phyloP scores from a whole-genome alignment of 148 eudicot species.

The Camellia japonica region DNA sequence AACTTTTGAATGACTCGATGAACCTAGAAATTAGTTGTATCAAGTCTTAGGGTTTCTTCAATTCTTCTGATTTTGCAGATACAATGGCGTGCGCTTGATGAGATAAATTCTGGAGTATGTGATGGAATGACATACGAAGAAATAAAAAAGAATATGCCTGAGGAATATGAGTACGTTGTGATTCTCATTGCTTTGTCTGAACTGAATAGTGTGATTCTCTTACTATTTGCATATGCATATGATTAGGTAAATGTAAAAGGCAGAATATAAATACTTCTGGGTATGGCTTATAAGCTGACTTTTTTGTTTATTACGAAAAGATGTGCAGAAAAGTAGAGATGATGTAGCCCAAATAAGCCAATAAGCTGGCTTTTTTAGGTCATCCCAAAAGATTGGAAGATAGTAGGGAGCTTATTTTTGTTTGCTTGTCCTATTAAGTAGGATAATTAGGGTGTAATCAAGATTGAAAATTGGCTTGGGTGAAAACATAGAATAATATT shows the following conservation, averaged over 20 bases:
- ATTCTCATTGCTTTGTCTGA: neutral
- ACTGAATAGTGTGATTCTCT: neutral
- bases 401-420: neutral
- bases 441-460: neutral
- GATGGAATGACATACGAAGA: slow-evolving; percentile 98
- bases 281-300: no score
- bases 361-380: no score
- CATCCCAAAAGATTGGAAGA: neutral
- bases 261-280: neutral
- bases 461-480: neutral
- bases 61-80: slow-evolving; percentile 38
- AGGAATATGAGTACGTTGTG: slow-evolving; percentile 77
- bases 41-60: slow-evolving; percentile 8
- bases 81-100: slow-evolving; percentile 99
- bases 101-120: slow-evolving; percentile 93
- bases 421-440: neutral
- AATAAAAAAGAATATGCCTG: slow-evolving; percentile 94
- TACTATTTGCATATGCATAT: neutral
- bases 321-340: no score
- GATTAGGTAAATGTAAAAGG: neutral
- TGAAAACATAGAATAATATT: neutral
- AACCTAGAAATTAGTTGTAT: neutral
- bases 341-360: no score
- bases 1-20: neutral
- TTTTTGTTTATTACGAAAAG: no score